These are phyloP conservation scores for Suhomyces taliae DNA, from an alignment of 1,139 yeast species.

Conservation along the genomic window DNA sequence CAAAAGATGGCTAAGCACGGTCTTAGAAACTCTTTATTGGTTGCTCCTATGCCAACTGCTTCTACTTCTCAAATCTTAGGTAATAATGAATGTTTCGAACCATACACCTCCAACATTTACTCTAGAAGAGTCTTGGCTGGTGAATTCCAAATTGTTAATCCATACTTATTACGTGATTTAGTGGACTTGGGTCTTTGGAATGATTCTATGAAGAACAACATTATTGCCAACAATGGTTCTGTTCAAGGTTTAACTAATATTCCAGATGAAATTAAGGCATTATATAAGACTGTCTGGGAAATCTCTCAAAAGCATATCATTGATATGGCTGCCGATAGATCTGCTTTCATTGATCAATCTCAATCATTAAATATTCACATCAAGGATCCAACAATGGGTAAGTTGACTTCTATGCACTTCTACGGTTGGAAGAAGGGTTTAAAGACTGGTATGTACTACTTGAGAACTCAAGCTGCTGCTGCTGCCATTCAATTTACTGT, in stretches of 20 bases:
- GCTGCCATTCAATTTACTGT: constrained; percentile 63
- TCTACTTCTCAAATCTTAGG: constrained; percentile 91
- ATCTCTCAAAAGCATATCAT: constrained; percentile 83
- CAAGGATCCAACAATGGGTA: constrained; percentile 87
- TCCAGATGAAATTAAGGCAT: constrained; percentile 72
- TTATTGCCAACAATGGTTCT: constrained; percentile 82
- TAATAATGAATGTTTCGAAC: constrained; percentile 88
- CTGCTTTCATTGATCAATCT: constrained; percentile 91
- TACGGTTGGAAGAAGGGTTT: constrained; percentile 97
- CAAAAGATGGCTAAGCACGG: constrained; percentile 61
- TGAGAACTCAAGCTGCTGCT: constrained; percentile 73
- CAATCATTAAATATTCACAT: constrained; percentile 88
- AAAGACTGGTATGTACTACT: constrained; percentile 97
- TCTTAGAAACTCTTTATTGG: constrained; percentile 74
- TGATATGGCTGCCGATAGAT: constrained; percentile 95
- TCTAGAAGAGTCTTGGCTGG: constrained; percentile 86
- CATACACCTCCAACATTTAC: constrained; percentile 84
- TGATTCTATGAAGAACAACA: constrained; percentile 75
- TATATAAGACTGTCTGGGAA: constrained; percentile 97
- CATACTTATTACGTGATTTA: constrained; percentile 75
- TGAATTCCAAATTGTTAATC: constrained; percentile 86
- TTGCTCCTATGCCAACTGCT: constrained; percentile 96
- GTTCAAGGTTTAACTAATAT: constrained; percentile 74
- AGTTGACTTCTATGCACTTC: constrained; percentile 95
- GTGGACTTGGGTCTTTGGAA: constrained; percentile 85